phyloP scores from a whole-genome alignment of 2,329 filamentous ascomycete genomes.

The Lomentospora prolificans region DNA sequence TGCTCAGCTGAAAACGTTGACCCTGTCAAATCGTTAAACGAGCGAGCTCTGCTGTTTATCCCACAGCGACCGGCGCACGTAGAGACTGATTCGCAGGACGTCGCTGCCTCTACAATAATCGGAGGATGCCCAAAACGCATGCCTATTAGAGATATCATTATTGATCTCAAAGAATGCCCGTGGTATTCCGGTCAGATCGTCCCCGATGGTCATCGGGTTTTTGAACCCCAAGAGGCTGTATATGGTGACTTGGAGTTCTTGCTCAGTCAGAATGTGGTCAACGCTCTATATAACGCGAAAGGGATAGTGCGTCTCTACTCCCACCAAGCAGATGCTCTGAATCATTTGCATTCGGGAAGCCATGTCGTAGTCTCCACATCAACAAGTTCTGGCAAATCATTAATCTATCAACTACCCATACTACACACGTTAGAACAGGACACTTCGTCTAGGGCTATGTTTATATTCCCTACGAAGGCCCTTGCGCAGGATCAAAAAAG shows the following conservation, averaged over 20 bases:
- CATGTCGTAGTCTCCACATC: slow-evolving; percentile 92
- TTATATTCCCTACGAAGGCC: slow-evolving; percentile 96
- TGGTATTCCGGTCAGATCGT: slow-evolving; percentile 94
- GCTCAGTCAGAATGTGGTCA: slow-evolving; percentile 86
- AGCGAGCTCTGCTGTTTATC: slow-evolving; percentile 48
- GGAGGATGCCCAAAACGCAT: slow-evolving; percentile 73
- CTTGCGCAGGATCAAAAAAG: slow-evolving; percentile 88
- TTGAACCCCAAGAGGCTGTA: slow-evolving; percentile 72
- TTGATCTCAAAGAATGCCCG: slow-evolving; percentile 68
- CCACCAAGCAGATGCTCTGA: slow-evolving; percentile 90
- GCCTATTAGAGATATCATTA: slow-evolving; percentile 72
- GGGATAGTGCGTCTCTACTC: slow-evolving; percentile 79
- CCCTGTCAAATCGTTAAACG: slow-evolving; percentile 54
- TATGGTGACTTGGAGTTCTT: slow-evolving; percentile 78
- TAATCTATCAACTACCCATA: slow-evolving; percentile 96
- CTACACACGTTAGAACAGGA: slow-evolving; percentile 78
- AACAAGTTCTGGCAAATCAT: slow-evolving; percentile 90
- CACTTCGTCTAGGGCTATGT: slow-evolving; percentile 72
- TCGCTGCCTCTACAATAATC: slow-evolving; percentile 45
- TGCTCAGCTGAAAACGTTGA: slow-evolving; percentile 58
- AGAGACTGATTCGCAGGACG: neutral
- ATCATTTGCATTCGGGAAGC: slow-evolving; percentile 68
- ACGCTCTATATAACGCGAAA: slow-evolving; percentile 86
- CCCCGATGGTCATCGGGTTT: slow-evolving; percentile 82
- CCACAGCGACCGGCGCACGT: slow-evolving; percentile 36